phyloP scores from a whole-genome alignment of 1,284 basidiomycete genomes.

The Rhodotorula sp. region DNA sequence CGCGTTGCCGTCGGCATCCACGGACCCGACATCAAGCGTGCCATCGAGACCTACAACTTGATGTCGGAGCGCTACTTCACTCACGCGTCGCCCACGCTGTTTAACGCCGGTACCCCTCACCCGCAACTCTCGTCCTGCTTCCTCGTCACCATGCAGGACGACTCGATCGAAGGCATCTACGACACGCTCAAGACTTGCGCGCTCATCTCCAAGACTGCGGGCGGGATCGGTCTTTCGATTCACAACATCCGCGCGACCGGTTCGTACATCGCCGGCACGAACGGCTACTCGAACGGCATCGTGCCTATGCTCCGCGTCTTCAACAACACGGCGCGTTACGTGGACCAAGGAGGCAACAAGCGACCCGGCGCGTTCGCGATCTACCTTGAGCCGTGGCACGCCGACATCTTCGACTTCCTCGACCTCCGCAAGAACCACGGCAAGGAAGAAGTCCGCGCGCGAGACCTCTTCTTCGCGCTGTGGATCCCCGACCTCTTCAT shows the following conservation, averaged over 20 bases:
- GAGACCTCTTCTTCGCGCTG: constrained; percentile 97
- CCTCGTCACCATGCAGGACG: constrained; percentile 97
- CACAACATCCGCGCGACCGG: constrained; percentile 97
- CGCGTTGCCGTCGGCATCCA: constrained; percentile 98
- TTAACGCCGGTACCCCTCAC: constrained; percentile 96
- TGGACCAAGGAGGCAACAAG: constrained; percentile 99
- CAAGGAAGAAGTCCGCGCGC: constrained; percentile 95
- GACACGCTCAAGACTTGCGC: constrained; percentile 98
- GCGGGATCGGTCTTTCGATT: constrained; percentile 94
- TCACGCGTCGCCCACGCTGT: constrained; percentile 95
- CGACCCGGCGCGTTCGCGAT: constrained; percentile 93
- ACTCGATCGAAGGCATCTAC: constrained; percentile 99
- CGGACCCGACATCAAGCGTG: constrained; percentile 82
- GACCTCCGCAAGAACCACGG: constrained; percentile 99
- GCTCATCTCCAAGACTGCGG: constrained; percentile 99
- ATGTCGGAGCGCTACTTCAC: constrained; percentile 98
- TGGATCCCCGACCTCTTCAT: constrained; percentile 98
- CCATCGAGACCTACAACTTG: constrained; percentile 70
- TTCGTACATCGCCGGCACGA: constrained; percentile 54
- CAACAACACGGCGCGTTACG: constrained; percentile 97
- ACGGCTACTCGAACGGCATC: constrained; percentile 92
- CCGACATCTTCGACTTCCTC: constrained; percentile 96
- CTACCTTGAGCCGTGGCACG: constrained; percentile 58
- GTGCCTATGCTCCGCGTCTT: constrained; percentile 99
- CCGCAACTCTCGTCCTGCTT: constrained; percentile 97